A percentile compares a stretch with the other conserved stretches of the same genome.
Evolutionary conservation across 1,284 basidiomycete genomes (phyloP).

Genomic region (Ustilago sp.): DNA sequence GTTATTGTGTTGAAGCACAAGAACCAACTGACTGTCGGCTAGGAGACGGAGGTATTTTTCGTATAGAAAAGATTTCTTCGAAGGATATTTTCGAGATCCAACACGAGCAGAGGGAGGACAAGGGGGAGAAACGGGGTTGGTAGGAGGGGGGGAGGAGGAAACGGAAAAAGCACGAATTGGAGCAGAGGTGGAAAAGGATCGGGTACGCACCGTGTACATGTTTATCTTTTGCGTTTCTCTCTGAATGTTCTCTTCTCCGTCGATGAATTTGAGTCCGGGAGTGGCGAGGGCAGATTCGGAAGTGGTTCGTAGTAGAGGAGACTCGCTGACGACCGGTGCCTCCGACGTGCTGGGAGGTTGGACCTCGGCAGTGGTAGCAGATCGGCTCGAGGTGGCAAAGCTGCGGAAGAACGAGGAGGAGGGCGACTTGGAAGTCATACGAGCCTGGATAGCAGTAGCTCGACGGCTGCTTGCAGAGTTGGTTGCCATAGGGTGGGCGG

Average conservation of each 20-base stretch:
- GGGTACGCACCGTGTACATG: slow-evolving; percentile 66
- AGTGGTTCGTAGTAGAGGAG: slow-evolving; percentile 49
- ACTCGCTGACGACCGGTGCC: slow-evolving; percentile 41
- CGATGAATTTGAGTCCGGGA: slow-evolving; percentile 53
- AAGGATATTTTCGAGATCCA: slow-evolving; percentile 37
- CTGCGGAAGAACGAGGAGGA: slow-evolving; percentile 47
- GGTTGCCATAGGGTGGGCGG: slow-evolving; percentile 42
- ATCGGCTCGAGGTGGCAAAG: slow-evolving; percentile 50
- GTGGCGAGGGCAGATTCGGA: slow-evolving; percentile 54
- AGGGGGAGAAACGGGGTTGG: slow-evolving; percentile 8
- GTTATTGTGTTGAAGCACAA: slow-evolving; percentile 64
- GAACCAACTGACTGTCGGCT: slow-evolving; percentile 45
- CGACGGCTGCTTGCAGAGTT: slow-evolving; percentile 22
- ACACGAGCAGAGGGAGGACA: background rate
- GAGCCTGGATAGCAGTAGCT: slow-evolving; percentile 53
- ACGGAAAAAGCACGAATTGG: slow-evolving; percentile 17
- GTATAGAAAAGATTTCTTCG: slow-evolving; percentile 59
- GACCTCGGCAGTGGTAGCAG: slow-evolving; percentile 38
- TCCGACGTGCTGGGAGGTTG: slow-evolving; percentile 37
- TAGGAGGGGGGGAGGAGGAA: slow-evolving; percentile 12
- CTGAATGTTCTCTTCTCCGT: slow-evolving; percentile 52
- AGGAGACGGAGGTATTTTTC: slow-evolving; percentile 59
- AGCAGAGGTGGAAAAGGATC: slow-evolving; percentile 35
- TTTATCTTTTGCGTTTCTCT: slow-evolving; percentile 65
- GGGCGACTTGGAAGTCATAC: slow-evolving; percentile 15